Base-by-base conservation (phyloP, 176 grass and related monocot genomes). In the Canna indica region DNA sequence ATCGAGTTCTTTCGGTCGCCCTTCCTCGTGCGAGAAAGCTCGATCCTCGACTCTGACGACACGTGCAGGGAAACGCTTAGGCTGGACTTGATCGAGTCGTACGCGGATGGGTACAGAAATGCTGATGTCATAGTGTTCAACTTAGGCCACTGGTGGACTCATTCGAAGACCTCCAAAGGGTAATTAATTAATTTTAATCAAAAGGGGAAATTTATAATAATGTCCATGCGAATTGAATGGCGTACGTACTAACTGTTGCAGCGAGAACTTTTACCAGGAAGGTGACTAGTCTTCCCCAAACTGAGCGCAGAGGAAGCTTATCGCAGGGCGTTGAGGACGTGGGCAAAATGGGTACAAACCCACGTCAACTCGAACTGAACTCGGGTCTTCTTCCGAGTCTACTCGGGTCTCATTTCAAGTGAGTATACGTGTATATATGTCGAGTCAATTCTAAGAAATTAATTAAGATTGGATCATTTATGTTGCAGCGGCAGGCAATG, bases 131-230 rank as follows among this genome's bases (percentile, higher is more conserved):
- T 97, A 17, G 64, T 97, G 20, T 97, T 97, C 78, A 97, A 97
- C 75, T 88, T 89, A 1, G 89, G 94, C 28, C 94, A 93, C 71
- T 97, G 94, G 94, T 97, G 94, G 94, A 97, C 94, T 7, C 93
- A 97, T 67, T 79, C 87, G 34, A 97, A 97, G 79, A 97, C 93
- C 48, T 80, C 88, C 54, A 75, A 83, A 76, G 93, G 93, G 93
- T n/a, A n/a, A n/a, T n/a, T n/a, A 81, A 70, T 2, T 70, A 62
- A n/a, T 47, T 44, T 1, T 71, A 46, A 59, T 36, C 42, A 52
- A 53, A 47, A 25, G 11, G n/a, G n/a, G n/a, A n/a, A n/a, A n/a
- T n/a, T n/a, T n/a, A n/a, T n/a, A n/a, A n/a, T n/a, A n/a, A n/a
- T n/a, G n/a, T n/a, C n/a, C n/a, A n/a, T n/a, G n/a, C n/a, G n/a